phyloP scores from a whole-genome alignment of 2,329 filamentous ascomycete species.

The Rutstroemia sp. region DNA sequence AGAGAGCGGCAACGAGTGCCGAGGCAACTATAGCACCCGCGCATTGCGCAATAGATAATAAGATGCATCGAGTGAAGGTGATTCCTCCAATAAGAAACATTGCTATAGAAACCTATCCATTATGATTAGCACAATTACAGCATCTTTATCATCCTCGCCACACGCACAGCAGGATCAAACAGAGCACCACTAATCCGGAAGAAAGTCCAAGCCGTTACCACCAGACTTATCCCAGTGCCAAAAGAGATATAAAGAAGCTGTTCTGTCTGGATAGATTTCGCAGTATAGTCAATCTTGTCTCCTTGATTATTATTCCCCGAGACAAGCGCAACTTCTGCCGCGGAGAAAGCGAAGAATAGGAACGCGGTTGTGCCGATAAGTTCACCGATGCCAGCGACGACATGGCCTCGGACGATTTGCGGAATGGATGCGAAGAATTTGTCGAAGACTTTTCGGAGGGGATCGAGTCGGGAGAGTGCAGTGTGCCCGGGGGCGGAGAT shows the following conservation, averaged over 20 bases:
- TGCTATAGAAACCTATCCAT: conserved; percentile 30
- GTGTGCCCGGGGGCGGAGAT: conserved; percentile 13
- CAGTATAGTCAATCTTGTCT: conserved; percentile 1
- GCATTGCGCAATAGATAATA: conserved; percentile 30
- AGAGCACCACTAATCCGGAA: conserved; percentile 43
- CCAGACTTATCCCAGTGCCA: conserved; percentile 27
- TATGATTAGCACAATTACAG: not conserved
- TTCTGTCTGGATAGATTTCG: conserved; percentile 21
- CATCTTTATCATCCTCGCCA: too few relatives aligned
- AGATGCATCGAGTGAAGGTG: conserved; percentile 26
- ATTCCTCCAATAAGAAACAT: conserved; percentile 33
- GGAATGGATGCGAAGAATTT: conserved; percentile 15
- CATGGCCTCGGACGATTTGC: conserved; percentile 32
- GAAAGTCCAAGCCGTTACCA: conserved; percentile 46
- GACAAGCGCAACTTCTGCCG: conserved; percentile 20
- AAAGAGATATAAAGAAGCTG: conserved; percentile 21
- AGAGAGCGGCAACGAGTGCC: conserved; percentile 36
- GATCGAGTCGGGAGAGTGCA: conserved; percentile 14
- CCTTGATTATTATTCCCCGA: conserved; percentile 22
- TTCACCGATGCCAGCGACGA: conserved; percentile 41
- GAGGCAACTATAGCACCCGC: conserved; percentile 33
- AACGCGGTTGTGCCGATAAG: conserved; percentile 42
- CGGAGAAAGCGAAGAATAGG: conserved; percentile 27
- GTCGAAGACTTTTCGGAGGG: conserved; percentile 16
- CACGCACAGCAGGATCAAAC: conserved; percentile 41